Evolutionary conservation across 306 rosid genomes (phyloP), one percentile per base, ranked within the genome.

Genomic region (Inga leiocalycina): DNA sequence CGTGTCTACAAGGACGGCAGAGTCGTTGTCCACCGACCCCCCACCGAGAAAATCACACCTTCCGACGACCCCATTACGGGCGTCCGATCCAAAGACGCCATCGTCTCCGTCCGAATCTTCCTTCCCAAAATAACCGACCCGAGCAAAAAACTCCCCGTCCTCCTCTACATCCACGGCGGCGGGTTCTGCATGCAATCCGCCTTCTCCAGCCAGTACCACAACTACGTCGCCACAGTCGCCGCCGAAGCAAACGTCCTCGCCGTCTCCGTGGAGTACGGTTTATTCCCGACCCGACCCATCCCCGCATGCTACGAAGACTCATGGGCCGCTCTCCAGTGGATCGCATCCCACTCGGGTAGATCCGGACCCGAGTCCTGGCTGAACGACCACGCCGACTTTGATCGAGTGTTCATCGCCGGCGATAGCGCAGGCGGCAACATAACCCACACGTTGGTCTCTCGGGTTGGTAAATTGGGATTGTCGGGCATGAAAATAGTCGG

Each of bases 241-340:
- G 69, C 69, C 19, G 69, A 64, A 30, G 69, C 69, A 13, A 30
- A 64, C 39, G 39, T 27, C 37, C 30, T 64, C 69, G 69, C 19
- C 17, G 69, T 64, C 69, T 64, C 69, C 19, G 69, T 64, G 3
- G 69, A 64, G 5, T 64, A 64, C 17, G 69, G 69, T 4, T 13
- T 64, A 10, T 64, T 64, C 14, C 69, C 69, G 69, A 30, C 14
- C 69, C 69, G 69, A 30, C 69, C 69, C 69, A 64, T 64, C 15
- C 69, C 69, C 41, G 20, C 69, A 6, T 64, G 69, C 69, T 64
- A 64, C 37, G 69, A 62, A 13, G 69, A 62, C 39, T 62, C 69
- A 11, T 91, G 94, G 94, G 79, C 83, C 0, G 91, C 89, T 8
- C 72, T 91, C 54, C 76, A 76, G 24, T 91, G 94, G 89, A 13